A percentile compares a stretch with the other conserved stretches of the same genome.
Evolutionary conservation across 2,329 filamentous ascomycete genomes (phyloP).

Genomic region (Aspergillus aculeatus): DNA sequence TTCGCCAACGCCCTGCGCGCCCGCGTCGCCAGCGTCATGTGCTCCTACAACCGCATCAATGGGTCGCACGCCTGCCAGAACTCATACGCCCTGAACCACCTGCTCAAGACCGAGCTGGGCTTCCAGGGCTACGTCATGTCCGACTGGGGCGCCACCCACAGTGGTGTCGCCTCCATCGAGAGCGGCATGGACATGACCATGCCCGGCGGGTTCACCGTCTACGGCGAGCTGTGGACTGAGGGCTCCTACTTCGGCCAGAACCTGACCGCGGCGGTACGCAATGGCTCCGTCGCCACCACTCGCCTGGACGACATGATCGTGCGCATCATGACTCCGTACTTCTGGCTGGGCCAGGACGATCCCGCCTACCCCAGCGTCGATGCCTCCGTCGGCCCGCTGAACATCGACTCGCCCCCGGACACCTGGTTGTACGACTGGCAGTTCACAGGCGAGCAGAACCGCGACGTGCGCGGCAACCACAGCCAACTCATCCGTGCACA

Average conservation of each 20-base stretch:
- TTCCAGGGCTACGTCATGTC: conserved; percentile 51
- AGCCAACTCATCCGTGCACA: conserved; percentile 67
- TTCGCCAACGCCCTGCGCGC: conserved; percentile 71
- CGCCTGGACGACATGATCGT: conserved; percentile 50
- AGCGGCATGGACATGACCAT: conserved; percentile 43
- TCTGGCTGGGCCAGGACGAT: conserved; percentile 44
- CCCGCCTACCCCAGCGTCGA: conserved; percentile 26
- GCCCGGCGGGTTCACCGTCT: conserved; percentile 26
- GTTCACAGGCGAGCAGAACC: conserved; percentile 17
- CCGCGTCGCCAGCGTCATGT: conserved; percentile 57
- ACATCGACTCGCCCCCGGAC: conserved; percentile 10
- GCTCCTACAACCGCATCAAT: conserved; percentile 48
- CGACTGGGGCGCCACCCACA: conserved; percentile 48
- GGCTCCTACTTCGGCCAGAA: conserved; percentile 25
- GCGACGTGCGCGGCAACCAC: conserved; percentile 69
- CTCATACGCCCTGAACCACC: conserved; percentile 44
- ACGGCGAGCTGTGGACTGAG: conserved; percentile 40
- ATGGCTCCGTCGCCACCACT: conserved; percentile 41
- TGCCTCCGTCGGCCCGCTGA: conserved; percentile 30
- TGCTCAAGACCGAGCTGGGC: conserved; percentile 53
- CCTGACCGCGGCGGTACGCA: conserved; percentile 27
- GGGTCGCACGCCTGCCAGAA: conserved; percentile 52
- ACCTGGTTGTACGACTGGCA: conserved; percentile 19
- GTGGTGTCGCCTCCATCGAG: conserved; percentile 47
- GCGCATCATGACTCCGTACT: conserved; percentile 50